These are phyloP conservation scores for Camellia granthamiana DNA, from an alignment of 148 eudicot genomes.

Conservation along the genomic window DNA sequence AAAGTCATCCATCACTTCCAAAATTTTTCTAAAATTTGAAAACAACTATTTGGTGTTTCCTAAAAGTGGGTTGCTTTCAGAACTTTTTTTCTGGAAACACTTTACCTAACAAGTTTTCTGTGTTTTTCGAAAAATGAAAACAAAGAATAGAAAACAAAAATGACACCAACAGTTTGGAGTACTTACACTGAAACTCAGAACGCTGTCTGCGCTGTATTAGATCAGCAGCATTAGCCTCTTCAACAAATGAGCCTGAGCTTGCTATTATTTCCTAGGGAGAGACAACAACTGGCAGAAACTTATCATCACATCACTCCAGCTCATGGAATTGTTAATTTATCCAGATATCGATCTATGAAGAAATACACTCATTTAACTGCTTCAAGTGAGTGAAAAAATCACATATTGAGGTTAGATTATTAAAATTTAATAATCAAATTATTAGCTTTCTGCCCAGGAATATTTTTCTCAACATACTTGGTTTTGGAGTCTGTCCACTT, in stretches of 20 bases:
- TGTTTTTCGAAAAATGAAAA: too few relatives aligned
- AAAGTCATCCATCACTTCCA: too few relatives aligned
- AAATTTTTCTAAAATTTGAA: too few relatives aligned
- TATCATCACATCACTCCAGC: conserved; percentile 36
- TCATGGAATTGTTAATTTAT: background rate
- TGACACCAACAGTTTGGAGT: background rate
- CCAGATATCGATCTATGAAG: background rate
- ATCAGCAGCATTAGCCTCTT: conserved; percentile 89
- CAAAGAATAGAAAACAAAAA: background rate
- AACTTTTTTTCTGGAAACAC: too few relatives aligned
- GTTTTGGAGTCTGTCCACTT: background rate
- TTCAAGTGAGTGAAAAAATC: background rate
- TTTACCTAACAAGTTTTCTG: too few relatives aligned
- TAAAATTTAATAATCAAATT: too few relatives aligned
- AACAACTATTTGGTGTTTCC: too few relatives aligned
- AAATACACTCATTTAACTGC: background rate
- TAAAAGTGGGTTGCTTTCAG: too few relatives aligned
- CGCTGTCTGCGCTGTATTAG: conserved; percentile 85
- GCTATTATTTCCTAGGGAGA: conserved; percentile 59
- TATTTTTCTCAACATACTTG: background rate
- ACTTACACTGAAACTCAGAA: conserved; percentile 80
- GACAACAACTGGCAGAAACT: conserved; percentile 46
- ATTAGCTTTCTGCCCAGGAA: conserved; percentile 1
- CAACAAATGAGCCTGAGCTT: conserved; percentile 51
- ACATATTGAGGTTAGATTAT: background rate